A percentile compares a stretch with the other conserved stretches of the same genome.
Conservation (phyloP, 2,329 filamentous ascomycete genomes). For the Clathrospora elynae region DNA sequence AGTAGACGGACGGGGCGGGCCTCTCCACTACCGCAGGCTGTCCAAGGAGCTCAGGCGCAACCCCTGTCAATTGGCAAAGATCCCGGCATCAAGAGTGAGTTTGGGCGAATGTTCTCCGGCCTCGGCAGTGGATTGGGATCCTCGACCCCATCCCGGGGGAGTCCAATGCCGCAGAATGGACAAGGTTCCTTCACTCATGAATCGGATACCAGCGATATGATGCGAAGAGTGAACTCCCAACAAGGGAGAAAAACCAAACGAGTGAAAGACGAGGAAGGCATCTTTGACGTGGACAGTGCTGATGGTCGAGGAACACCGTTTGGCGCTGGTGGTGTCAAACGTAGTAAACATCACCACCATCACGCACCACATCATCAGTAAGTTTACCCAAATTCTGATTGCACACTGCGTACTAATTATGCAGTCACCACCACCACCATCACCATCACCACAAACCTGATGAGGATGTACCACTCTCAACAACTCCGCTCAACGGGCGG, state of each 20-base stretch:
- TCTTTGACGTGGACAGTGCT: conserved; percentile 68
- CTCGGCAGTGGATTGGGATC: conserved; percentile 73
- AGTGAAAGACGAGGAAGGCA: conserved; percentile 74
- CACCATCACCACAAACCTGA: conserved; percentile 62
- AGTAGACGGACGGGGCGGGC: conserved; percentile 80
- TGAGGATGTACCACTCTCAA: conserved; percentile 50
- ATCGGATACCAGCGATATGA: conserved; percentile 38
- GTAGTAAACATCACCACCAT: conserved; percentile 65
- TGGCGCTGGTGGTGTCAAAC: conserved; percentile 70
- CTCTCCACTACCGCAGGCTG: conserved; percentile 89
- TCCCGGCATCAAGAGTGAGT: conserved; percentile 90
- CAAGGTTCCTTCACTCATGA: conserved; percentile 34
- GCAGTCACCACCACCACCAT: conserved; percentile 61
- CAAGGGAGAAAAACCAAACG: conserved; percentile 58
- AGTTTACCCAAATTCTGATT: conserved; percentile 30
- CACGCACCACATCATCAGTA: conserved; percentile 57
- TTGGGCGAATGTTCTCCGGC: conserved; percentile 94
- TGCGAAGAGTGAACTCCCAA: conserved; percentile 46
- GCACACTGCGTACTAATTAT: conserved; percentile 28
- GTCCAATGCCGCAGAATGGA: conserved; percentile 52
- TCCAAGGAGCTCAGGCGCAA: conserved; percentile 86
- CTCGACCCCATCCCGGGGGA: conserved; percentile 60
- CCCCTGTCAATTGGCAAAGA: conserved; percentile 78
- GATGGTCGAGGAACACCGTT: conserved; percentile 66
- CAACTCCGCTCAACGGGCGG: conserved; percentile 29